Percentiles rank a stretch among this genome's conserved stretches.
Conservation (phyloP, 495 filamentous ascomycete species). For the Penicillium roqueforti region DNA sequence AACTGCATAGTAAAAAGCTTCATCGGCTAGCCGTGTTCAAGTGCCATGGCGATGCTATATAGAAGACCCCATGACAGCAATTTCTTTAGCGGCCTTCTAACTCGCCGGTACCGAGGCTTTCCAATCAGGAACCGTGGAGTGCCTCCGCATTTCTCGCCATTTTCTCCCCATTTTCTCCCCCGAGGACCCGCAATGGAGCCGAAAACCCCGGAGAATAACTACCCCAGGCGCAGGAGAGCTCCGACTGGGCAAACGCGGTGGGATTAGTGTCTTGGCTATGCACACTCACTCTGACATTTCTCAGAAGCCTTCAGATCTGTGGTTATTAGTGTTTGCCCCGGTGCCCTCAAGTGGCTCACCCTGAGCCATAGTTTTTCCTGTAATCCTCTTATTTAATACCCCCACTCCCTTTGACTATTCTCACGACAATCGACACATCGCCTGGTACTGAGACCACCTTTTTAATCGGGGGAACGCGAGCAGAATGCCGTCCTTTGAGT, state of each 20-base stretch:
- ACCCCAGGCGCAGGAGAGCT: background rate
- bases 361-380: background rate
- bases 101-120: conserved; percentile 1
- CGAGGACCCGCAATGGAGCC: conserved; percentile 4
- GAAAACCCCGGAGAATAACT: conserved; percentile 5
- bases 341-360: background rate
- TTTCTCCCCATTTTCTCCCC: conserved; percentile 17
- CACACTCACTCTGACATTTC: conserved; percentile 15
- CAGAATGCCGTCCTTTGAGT: conserved; percentile 27
- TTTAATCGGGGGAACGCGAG: background rate
- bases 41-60: conserved; percentile 15
- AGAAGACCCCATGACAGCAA: conserved; percentile 5
- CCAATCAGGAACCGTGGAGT: conserved; percentile 14
- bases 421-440: background rate
- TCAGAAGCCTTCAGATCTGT: background rate
- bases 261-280: conserved; percentile 8
- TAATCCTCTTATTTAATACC: background rate
- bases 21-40: conserved; percentile 24
- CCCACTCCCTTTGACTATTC: background rate
- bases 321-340: background rate
- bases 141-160: conserved; percentile 25
- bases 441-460: no score
- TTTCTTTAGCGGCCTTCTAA: background rate
- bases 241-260: background rate
- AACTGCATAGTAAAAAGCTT: background rate